Evolutionary conservation across 2,329 filamentous ascomycete genomes (phyloP).

Genomic region (Scedosporium dehoogii): DNA sequence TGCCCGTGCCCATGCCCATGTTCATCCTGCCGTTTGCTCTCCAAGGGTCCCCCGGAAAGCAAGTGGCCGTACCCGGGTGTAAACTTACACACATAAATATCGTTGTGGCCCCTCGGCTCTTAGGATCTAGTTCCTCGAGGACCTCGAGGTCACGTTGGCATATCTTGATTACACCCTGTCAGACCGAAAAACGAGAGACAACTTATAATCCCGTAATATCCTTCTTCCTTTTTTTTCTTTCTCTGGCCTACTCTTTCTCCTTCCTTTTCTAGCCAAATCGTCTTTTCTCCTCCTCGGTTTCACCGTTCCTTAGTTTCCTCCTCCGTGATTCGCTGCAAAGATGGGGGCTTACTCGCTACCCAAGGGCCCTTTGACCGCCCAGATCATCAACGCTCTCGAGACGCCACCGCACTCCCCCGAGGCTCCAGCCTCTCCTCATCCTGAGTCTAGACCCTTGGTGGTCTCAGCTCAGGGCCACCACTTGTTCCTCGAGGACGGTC

Average conservation of each 20-base stretch:
- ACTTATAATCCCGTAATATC: no score
- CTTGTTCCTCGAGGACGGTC: slow-evolving; percentile 27
- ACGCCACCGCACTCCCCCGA: neutral
- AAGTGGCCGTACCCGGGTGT: no score
- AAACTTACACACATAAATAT: no score
- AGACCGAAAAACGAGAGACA: no score
- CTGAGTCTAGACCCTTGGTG: neutral
- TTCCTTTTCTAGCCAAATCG: neutral
- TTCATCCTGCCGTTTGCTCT: no score
- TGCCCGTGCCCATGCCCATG: no score
- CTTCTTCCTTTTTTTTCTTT: neutral
- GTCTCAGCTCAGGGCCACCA: slow-evolving; percentile 12
- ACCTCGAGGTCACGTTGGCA: no score
- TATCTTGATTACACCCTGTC: neutral
- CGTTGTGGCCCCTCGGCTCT: no score
- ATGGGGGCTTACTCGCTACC: neutral
- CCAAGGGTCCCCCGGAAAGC: no score
- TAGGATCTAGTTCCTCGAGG: no score
- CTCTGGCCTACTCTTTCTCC: neutral
- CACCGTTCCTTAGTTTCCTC: neutral
- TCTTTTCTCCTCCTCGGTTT: neutral
- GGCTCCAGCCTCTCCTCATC: neutral
- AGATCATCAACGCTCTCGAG: neutral
- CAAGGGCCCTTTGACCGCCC: neutral
- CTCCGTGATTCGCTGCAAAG: neutral